phyloP scores from a whole-genome alignment of 345 rosid species.

The Acer negundo region DNA sequence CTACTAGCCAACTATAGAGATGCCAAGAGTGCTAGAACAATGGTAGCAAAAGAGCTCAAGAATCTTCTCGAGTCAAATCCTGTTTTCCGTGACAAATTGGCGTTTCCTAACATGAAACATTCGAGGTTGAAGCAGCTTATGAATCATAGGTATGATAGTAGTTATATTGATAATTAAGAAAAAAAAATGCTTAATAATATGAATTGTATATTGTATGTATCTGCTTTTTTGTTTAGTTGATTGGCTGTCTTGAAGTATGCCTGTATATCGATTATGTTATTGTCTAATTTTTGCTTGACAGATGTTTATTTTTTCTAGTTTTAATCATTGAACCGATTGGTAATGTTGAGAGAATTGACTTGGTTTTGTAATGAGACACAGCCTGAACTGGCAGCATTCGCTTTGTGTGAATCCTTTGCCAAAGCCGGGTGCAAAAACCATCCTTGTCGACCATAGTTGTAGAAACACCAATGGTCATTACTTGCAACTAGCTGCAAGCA shows the following conservation, averaged over 20 bases:
- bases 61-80: slow-evolving; percentile 48
- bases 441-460: slow-evolving; percentile 44
- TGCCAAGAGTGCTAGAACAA: slow-evolving; percentile 38
- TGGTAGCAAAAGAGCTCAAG: slow-evolving; percentile 35
- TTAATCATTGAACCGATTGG: neutral
- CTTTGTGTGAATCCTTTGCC: slow-evolving; percentile 36
- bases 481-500: slow-evolving; percentile 25
- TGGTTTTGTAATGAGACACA: slow-evolving; percentile 28
- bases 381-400: slow-evolving; percentile 54
- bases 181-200: neutral
- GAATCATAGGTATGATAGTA: slow-evolving; percentile 40
- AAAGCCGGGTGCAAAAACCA: slow-evolving; percentile 43
- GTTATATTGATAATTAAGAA: neutral
- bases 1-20: slow-evolving; percentile 42
- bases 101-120: slow-evolving; percentile 35
- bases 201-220: neutral
- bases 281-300: neutral
- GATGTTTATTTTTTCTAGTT: neutral
- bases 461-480: slow-evolving; percentile 29
- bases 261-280: neutral
- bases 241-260: neutral
- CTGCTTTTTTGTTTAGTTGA: neutral
- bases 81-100: slow-evolving; percentile 39
- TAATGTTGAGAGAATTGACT: neutral
- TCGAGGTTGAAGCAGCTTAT: slow-evolving; percentile 38